Evolutionary conservation across 2,329 filamentous ascomycete genomes (phyloP), one percentile per base, ranked within the genome.

Genomic region (Colletotrichum tanaceti): DNA sequence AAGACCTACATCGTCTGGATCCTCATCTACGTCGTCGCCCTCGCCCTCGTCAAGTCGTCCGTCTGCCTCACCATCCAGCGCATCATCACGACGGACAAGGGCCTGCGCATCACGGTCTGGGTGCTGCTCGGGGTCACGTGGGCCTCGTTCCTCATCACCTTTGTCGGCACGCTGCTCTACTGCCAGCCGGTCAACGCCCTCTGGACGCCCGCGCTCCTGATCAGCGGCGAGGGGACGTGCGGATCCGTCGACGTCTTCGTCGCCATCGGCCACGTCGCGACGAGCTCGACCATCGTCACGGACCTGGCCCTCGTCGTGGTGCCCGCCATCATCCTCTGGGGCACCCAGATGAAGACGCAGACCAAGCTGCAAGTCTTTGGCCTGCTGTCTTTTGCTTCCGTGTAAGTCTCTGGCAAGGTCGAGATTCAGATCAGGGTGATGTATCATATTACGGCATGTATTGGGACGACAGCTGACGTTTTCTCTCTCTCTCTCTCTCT

Each of bases 41-140:
- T 75, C 28, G 70, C 73, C 14, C 64, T 73, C 20, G 70, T 76
- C 71, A 76, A 76, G 49, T 78, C 78, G 20, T 81, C 79, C 41
- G 75, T 74, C 73, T 80, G 80, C 55, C 73, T 77, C 10, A 77
- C 75, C 41, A 77, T 80, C 0, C 76, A 78, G 41, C 73, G 80
- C 11, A 81, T 66, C n/a, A 71, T 73, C 43, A 77, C 58, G 0
- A 74, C 75, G 2, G 24, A 72, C 18, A 64, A 38, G 5, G 43
- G 28, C 18, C 67, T 74, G 32, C 72, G 71, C n/a, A 68, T 75
- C 20, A 66, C 72, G 2, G 70, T 75, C 9, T 74, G 72, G 68
- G 44, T 68, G 13, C 65, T 67, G 1, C 72, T 70, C 0, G 72
- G 70, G 3, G 70, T 74, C 9, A 72, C 70, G 39, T 70, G 67